Evolutionary conservation across 2,329 filamentous ascomycete genomes (phyloP), one percentile per base, ranked within the genome.

Genomic region (Botrytis tulipae): DNA sequence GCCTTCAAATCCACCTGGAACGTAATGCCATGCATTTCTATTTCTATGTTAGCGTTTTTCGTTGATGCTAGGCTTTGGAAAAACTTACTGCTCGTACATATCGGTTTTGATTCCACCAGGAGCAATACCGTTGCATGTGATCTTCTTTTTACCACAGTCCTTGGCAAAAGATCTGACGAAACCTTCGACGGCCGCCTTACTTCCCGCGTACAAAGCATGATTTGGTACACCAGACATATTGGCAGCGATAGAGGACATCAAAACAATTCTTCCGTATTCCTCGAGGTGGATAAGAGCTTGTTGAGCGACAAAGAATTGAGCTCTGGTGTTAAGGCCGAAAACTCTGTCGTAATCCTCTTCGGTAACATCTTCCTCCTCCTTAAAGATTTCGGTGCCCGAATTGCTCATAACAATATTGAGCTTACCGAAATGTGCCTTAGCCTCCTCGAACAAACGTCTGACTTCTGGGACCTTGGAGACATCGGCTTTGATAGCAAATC

Each of bases 291-390:
- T 91, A 82, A 92, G 91, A 10, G 89, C 92, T 73, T 92, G 89
- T 83, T 93, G 91, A 32, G 91, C 92, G 70, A 94, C 91, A 82
- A 94, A 93, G 85, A 93, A 93, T 83, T 93, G 86, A 12, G 90
- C 91, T 51, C 84, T 85, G 51, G 92, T 87, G 77, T 93, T 93
- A 71, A 92, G 85, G 40, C 86, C 84, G 77, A 92, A 88, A 83
- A 92, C 88, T 46, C 73, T 71, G 51, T 80, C 77, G 69, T 77
- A 79, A 63, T 80, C 78, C 20, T 75, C 78, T 42, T 77, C 75
- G 2, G 78, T 80, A 46, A 80, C 76, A 61, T 80, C 74, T 44
- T 79, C 78, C 29, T 78, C 76, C 3, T 72, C 51, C 54, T 77
- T 76, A 62, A 77, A 79, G n/a, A 75, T 75, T 60, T 79, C 78